phyloP scores from a whole-genome alignment of 225 moss, liverwort and hornwort genomes.

The Antitrichia curtipendula region DNA sequence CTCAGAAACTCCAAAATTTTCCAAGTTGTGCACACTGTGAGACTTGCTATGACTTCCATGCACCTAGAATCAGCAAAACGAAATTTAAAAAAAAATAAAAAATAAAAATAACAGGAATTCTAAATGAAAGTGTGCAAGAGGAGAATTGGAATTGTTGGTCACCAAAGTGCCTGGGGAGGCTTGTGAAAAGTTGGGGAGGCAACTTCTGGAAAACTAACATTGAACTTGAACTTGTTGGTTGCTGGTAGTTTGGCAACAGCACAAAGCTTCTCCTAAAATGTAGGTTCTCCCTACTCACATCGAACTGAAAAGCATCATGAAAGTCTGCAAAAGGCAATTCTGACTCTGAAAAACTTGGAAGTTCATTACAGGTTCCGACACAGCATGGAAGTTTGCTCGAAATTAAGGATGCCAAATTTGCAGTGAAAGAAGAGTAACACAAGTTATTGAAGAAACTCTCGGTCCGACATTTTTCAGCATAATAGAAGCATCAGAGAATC shows the following conservation, averaged over 20 bases:
- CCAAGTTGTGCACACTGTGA: not conserved
- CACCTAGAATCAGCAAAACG: not conserved
- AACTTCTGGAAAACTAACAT: not conserved
- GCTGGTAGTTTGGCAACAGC: not conserved
- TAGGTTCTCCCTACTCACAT: not conserved
- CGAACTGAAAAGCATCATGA: not conserved
- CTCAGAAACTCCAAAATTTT: not conserved
- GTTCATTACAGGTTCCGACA: not conserved
- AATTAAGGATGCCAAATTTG: not conserved
- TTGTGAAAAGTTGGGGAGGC: fast-evolving
- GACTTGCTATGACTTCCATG: not conserved
- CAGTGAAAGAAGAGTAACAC: not conserved
- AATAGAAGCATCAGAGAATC: not conserved
- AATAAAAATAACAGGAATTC: not conserved
- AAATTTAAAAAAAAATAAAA: too few species aligned
- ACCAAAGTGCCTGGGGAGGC: too few species aligned
- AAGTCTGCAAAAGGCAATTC: not conserved
- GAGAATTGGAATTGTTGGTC: not conserved
- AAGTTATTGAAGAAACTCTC: not conserved
- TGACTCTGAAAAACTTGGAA: not conserved
- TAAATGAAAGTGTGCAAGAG: not conserved
- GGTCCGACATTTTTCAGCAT: not conserved
- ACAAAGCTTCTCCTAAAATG: not conserved
- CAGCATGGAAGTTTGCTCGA: not conserved
- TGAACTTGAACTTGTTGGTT: not conserved